Evolutionary conservation across 2,329 filamentous ascomycete genomes (phyloP).

Genomic region (Colletotrichum tropicicola): DNA sequence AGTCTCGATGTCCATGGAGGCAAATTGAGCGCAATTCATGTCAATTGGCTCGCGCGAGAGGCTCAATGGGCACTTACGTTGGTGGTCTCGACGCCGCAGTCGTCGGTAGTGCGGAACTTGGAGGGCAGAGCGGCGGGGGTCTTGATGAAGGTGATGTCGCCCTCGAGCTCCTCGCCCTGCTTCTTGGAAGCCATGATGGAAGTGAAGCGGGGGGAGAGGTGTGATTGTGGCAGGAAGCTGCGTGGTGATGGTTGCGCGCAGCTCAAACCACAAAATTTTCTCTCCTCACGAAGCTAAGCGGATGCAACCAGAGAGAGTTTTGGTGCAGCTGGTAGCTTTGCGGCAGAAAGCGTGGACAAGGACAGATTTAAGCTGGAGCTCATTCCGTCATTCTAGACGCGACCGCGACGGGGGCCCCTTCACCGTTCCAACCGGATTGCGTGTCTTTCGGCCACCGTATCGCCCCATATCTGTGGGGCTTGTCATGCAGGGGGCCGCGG

Average conservation of each 20-base stretch:
- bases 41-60: background rate
- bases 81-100: constrained; percentile 57
- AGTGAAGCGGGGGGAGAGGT: background rate
- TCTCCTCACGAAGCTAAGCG: background rate
- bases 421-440: constrained; percentile 9
- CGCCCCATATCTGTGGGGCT: background rate
- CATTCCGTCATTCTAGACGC: constrained; percentile 9
- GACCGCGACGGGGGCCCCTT: background rate
- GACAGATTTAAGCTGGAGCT: constrained; percentile 30
- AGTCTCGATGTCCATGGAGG: background rate
- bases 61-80: constrained; percentile 37
- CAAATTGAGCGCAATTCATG: background rate
- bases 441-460: constrained; percentile 8
- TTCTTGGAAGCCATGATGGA: constrained; percentile 33
- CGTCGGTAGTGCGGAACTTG: constrained; percentile 76
- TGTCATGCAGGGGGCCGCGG: constrained; percentile 9
- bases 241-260: background rate
- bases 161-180: constrained; percentile 37
- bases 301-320: background rate
- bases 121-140: constrained; percentile 51
- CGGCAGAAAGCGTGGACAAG: background rate
- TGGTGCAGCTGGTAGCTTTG: background rate
- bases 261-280: background rate
- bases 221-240: background rate
- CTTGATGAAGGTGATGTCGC: constrained; percentile 52